Evolutionary conservation across 2,329 filamentous ascomycete species (phyloP), one percentile per base, ranked within the genome.

Genomic region (Fusarium tuaranense): DNA sequence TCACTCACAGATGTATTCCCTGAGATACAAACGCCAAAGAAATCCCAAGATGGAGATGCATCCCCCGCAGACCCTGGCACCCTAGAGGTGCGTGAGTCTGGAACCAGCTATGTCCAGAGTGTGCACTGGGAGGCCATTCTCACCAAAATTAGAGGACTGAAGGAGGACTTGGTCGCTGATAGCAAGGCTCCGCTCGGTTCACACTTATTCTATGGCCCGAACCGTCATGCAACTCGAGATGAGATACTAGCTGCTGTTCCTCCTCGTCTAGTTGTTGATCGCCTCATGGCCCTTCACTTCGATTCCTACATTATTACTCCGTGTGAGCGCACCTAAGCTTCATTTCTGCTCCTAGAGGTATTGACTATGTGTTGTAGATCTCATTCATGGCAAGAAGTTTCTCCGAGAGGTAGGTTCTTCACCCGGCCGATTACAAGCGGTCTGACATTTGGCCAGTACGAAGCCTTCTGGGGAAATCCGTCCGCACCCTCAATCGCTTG

Each of bases 91-190:
- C 65, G 53, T 2, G 58, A 62, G 65, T 71, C 65, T 64, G 68
- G 70, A 41, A 67, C 71, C 39, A 73, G 68, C 65, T 71, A 73
- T 59, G 71, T 71, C 63, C 65, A 69, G 53, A 73, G 68, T 38
- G 65, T 27, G 13, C 71, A 73, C 55, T 73, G 71, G 71, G 71
- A 68, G 58, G 68, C 71, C 63, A 63, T 73, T 65, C 68, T 73
- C n/a, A 62, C 58, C 34, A 69, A 67, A 36, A 71, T 73, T 25
- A 66, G 62, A 65, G 71, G 65, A 60, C 53, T 73, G 10, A 73
- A 69, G 59, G 68, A 71, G 65, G 65, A 73, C 22, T 62, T 73
- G 46, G 61, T 69, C 36, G 51, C 36, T 41, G 65, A 71, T 55
- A 67, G 38, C 39, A 69, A 67, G 34, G 20, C 59, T 64, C 65